Percentiles rank a stretch among this genome's conserved stretches.
phyloP scores from a whole-genome alignment of 2,329 filamentous ascomycete species.

The Trichoderma afroharzianum region DNA sequence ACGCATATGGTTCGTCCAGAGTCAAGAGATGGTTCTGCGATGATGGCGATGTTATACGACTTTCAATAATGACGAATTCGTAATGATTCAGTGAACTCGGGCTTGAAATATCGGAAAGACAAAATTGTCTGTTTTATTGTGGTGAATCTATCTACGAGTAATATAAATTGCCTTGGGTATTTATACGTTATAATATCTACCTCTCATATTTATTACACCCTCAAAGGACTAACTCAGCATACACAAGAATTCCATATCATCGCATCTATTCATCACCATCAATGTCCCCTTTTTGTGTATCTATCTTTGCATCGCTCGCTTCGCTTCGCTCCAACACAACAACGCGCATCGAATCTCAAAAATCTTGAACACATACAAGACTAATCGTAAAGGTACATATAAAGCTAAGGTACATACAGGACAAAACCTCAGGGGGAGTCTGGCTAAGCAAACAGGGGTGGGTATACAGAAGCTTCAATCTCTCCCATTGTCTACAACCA shows the following conservation, averaged over 20 bases:
- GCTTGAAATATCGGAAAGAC: background rate
- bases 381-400: constrained; percentile 5
- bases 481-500: background rate
- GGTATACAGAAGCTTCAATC: constrained; percentile 15
- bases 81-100: background rate
- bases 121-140: background rate
- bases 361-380: background rate
- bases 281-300: background rate
- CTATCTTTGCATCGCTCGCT: background rate
- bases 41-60: background rate
- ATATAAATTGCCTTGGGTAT: background rate
- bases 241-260: background rate
- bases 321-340: background rate
- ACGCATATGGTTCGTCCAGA: background rate
- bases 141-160: background rate
- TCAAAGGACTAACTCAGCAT: background rate
- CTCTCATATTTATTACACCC: background rate
- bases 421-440: background rate
- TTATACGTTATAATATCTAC: background rate
- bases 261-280: background rate
- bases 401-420: background rate
- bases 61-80: background rate
- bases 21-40: background rate
- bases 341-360: constrained; percentile 2
- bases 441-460: constrained; percentile 3